These are phyloP conservation scores for Ophiocordyceps australis DNA, from an alignment of 2,329 filamentous ascomycete genomes.

Conservation along the genomic window DNA sequence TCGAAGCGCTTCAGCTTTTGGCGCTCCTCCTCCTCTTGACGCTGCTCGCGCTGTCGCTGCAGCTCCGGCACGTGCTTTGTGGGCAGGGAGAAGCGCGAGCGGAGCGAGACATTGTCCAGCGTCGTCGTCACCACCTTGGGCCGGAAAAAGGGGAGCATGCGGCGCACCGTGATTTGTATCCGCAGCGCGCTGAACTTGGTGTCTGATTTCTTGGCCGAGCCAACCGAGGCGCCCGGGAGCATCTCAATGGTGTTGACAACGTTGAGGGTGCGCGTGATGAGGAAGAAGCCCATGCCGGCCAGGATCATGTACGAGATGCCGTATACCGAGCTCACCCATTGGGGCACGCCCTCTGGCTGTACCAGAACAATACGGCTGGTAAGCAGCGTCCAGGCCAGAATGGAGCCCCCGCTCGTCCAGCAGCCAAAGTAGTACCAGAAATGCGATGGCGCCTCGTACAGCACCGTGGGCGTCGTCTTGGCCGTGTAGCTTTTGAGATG, in stretches of 20 bases:
- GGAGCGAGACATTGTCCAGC: conserved; percentile 14
- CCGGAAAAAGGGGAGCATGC: conserved; percentile 27
- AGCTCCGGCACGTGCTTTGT: conserved; percentile 17
- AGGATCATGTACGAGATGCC: conserved; percentile 39
- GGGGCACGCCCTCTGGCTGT: conserved; percentile 28
- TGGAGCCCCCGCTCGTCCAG: conserved; percentile 31
- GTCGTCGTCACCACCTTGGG: conserved; percentile 20
- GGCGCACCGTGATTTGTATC: conserved; percentile 33
- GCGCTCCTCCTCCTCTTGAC: conserved; percentile 17
- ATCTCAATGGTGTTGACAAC: conserved; percentile 41
- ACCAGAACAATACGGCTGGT: conserved; percentile 13
- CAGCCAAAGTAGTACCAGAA: conserved; percentile 42
- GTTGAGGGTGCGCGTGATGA: conserved; percentile 36
- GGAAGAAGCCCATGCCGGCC: conserved; percentile 38
- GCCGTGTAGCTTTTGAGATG: conserved; percentile 36
- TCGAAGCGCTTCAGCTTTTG: conserved; percentile 28
- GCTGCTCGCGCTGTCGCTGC: conserved; percentile 10
- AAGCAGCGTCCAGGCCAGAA: conserved; percentile 15
- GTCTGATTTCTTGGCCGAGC: too few species aligned
- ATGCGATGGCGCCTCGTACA: conserved; percentile 50
- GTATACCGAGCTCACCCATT: conserved; percentile 40
- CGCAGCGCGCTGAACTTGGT: conserved; percentile 13
- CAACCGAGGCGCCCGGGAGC: conserved; percentile 14
- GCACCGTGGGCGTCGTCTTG: conserved; percentile 33
- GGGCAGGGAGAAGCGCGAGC: conserved; percentile 19